These are phyloP conservation scores for Vaccinium darrowii DNA, from an alignment of 148 eudicot species.

Conservation along the genomic window DNA sequence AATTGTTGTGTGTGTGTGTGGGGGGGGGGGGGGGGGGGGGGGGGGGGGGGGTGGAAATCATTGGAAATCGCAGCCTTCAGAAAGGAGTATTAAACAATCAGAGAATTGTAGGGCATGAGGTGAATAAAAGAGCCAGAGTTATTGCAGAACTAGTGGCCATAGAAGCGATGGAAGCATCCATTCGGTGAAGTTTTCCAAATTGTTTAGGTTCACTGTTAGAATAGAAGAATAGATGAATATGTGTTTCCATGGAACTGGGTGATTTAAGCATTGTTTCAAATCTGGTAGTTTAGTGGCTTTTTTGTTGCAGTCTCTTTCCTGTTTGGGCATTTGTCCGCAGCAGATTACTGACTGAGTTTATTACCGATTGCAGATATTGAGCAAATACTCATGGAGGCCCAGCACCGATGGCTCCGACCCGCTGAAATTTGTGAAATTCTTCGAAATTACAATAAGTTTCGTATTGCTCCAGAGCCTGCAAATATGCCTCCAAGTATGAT, in stretches of 20 bases:
- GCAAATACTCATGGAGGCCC: constrained; percentile 68
- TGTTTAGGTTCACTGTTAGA: not conserved
- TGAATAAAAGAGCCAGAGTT: not conserved
- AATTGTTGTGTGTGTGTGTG: too few relatives aligned
- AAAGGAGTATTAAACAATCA: not conserved
- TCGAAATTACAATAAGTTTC: constrained; percentile 49
- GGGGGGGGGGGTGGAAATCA: too few relatives aligned
- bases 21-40: too few relatives aligned
- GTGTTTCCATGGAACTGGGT: not conserved
- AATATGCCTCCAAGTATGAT: constrained; percentile 63
- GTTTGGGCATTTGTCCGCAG: not conserved
- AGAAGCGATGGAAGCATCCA: not conserved
- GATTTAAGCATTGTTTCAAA: not conserved
- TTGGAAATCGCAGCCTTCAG: not conserved
- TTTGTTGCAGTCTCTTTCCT: not conserved
- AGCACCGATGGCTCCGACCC: constrained; percentile 81
- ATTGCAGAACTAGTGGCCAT: not conserved
- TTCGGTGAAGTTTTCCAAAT: not conserved
- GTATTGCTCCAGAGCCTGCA: constrained; percentile 66
- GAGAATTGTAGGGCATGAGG: not conserved
- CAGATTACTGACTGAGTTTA: constrained; percentile 12
- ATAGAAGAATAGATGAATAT: not conserved
- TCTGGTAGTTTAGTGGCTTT: not conserved
- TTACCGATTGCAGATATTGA: constrained; percentile 54
- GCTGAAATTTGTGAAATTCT: constrained; percentile 84